Percentiles rank a stretch among this genome's conserved stretches.
Evolutionary conservation across 129 eudicot species (phyloP).

Genomic region (Smallanthus sonchifolius): DNA sequence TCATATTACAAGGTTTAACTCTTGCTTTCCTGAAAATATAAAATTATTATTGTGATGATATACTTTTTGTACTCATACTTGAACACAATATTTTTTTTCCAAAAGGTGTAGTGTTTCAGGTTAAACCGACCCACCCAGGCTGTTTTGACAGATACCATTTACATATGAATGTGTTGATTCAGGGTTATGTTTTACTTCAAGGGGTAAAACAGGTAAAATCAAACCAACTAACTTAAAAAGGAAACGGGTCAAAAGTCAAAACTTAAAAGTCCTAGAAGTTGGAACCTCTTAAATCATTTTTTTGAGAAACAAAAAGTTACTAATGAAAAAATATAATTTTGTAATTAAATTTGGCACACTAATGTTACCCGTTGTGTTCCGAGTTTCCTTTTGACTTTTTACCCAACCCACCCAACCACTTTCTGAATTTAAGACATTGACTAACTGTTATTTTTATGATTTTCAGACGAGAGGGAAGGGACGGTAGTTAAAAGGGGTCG

Average conservation of each 20-base stretch:
- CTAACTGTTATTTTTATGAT: background rate
- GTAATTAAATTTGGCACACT: background rate
- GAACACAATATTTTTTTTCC: background rate
- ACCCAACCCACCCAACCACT: background rate
- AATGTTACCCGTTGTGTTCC: background rate
- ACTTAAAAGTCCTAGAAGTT: background rate
- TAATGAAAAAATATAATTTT: background rate
- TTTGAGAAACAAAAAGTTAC: background rate
- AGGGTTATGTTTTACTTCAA: background rate
- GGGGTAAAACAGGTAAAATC: background rate
- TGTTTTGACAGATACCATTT: background rate
- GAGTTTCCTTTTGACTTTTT: background rate
- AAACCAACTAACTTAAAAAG: background rate
- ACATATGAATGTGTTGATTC: background rate
- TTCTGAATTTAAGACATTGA: background rate
- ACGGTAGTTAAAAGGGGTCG: conserved; percentile 57
- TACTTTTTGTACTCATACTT: background rate
- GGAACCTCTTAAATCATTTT: background rate
- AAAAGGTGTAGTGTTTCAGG: background rate
- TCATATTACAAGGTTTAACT: too few species aligned
- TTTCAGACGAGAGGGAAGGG: conserved; percentile 69
- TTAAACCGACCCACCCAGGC: background rate
- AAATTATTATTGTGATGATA: background rate
- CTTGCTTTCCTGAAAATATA: background rate
- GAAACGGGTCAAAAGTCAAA: background rate